Conservation (phyloP, 2,329 filamentous ascomycete genomes). For the Penicillium hordei region DNA sequence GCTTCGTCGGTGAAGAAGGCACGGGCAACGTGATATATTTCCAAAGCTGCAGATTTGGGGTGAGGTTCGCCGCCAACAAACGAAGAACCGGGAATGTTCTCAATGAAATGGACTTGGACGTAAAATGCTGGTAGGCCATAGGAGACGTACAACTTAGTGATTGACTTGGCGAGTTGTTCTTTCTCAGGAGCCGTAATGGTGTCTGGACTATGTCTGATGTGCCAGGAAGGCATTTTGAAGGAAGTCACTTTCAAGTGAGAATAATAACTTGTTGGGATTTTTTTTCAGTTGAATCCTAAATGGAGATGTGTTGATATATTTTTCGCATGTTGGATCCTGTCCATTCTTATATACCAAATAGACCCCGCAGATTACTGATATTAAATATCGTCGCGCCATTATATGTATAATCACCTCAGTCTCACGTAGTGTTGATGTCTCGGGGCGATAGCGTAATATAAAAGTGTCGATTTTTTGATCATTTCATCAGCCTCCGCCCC, state of each 20-base stretch:
- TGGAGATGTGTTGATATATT: not conserved
- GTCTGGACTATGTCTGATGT: not conserved
- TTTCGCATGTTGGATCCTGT: not conserved
- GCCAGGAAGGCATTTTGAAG: not conserved
- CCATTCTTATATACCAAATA: not conserved
- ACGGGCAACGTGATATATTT: conserved; percentile 9
- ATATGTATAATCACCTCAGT: not conserved
- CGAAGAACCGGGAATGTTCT: not conserved
- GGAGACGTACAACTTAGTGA: conserved; percentile 3
- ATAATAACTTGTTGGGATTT: not conserved
- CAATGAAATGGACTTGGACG: not conserved
- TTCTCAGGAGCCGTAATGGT: conserved; percentile 4
- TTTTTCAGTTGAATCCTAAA: not conserved
- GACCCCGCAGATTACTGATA: not conserved
- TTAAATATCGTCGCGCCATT: not conserved
- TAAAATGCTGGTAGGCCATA: not conserved
- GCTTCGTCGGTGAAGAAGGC: conserved; percentile 8
- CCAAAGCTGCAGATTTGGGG: not conserved
- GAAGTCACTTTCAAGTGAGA: not conserved
- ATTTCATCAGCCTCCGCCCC: conserved; percentile 4
- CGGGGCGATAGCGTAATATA: not conserved
- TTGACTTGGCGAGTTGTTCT: conserved; percentile 5
- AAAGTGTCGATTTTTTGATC: not conserved
- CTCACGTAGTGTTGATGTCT: not conserved
- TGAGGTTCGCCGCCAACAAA: conserved; percentile 1